Conservation (phyloP, 495 filamentous ascomycete genomes). For the Aspergillus egyptiacus region DNA sequence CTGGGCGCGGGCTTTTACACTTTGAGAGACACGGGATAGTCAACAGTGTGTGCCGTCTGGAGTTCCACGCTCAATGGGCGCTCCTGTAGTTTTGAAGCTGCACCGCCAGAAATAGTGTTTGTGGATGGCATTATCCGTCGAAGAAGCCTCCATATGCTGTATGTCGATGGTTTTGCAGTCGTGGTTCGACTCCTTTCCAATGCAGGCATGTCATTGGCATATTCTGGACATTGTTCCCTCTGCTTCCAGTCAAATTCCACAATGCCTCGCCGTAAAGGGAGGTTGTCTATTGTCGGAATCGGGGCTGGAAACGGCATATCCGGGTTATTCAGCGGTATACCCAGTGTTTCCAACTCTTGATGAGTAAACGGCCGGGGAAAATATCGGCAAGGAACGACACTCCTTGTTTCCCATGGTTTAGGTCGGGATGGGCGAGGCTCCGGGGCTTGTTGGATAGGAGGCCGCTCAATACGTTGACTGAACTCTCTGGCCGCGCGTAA, state of each 20-base stretch:
- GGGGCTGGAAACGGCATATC: constrained; percentile 13
- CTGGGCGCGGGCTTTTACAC: not conserved
- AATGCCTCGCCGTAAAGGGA: constrained; percentile 6
- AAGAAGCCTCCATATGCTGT: not conserved
- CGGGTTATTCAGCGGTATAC: constrained; percentile 5
- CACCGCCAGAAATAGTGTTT: not conserved
- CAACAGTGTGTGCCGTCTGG: not conserved
- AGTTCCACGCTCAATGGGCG: not conserved
- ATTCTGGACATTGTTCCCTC: not conserved
- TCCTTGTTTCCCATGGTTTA: not conserved
- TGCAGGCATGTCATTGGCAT: not conserved
- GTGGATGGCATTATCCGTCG: not conserved
- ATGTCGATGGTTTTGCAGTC: not conserved
- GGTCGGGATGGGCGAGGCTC: not conserved
- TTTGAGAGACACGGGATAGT: not conserved
- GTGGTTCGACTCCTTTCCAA: not conserved
- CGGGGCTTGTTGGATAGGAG: not conserved
- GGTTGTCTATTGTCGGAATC: constrained; percentile 12
- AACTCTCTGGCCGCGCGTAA: not conserved
- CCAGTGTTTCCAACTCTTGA: not conserved
- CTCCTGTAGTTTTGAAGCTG: not conserved
- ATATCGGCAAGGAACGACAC: constrained; percentile 1
- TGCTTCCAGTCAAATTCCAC: not conserved
- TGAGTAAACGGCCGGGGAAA: constrained; percentile 3
- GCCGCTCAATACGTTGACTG: not conserved